A percentile compares a stretch with the other conserved stretches of the same genome.
Evolutionary conservation across 2,329 filamentous ascomycete species (phyloP).

Genomic region (Diaporthe sp.): DNA sequence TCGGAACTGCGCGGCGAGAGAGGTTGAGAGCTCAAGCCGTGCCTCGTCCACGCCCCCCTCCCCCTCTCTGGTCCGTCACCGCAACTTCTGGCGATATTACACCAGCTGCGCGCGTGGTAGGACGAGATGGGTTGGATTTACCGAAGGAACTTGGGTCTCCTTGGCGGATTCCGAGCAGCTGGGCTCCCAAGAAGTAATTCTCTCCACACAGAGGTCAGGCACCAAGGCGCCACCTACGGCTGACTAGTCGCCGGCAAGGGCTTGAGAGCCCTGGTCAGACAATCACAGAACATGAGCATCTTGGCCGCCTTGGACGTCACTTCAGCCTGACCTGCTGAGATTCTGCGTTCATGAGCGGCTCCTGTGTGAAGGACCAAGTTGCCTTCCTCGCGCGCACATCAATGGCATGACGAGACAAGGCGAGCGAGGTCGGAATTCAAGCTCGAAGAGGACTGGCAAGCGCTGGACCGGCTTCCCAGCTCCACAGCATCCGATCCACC

Average conservation of each 20-base stretch:
- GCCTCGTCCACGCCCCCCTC: background rate
- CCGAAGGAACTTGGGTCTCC: background rate
- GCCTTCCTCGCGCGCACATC: background rate
- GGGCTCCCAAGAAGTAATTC: background rate
- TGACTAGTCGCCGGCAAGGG: background rate
- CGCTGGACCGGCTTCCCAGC: background rate
- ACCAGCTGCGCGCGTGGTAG: conserved; percentile 3
- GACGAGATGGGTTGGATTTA: background rate
- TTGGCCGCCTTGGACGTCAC: background rate
- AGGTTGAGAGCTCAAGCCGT: background rate
- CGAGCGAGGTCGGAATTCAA: conserved; percentile 12
- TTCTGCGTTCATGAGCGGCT: background rate
- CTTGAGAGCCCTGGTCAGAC: conserved; percentile 1
- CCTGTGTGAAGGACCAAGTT: background rate
- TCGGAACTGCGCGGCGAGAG: background rate
- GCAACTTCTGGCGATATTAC: conserved; percentile 13
- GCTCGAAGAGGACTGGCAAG: background rate
- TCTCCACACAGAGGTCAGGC: conserved; percentile 5
- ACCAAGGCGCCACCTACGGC: conserved; percentile 1
- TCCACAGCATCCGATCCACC: conserved; percentile 11
- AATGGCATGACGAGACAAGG: background rate
- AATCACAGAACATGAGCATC: background rate
- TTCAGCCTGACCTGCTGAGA: background rate
- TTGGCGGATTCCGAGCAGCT: background rate
- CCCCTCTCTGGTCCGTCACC: background rate